Evolutionary conservation across 164 flowering plant species (phyloP).

Genomic region (Litsea cubeba): DNA sequence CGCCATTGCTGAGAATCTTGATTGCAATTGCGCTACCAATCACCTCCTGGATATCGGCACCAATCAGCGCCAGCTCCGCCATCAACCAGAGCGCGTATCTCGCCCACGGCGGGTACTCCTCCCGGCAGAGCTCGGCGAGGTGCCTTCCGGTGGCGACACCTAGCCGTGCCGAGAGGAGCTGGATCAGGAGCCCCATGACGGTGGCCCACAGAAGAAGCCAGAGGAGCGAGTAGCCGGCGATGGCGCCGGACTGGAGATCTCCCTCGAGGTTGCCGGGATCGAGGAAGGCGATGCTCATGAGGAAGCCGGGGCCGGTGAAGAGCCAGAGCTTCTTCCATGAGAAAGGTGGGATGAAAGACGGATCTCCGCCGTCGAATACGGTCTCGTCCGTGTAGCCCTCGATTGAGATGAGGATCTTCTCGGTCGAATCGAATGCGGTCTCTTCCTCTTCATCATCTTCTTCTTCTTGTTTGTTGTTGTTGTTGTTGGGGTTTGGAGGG

Average conservation of each 20-base stretch:
- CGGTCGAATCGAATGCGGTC: constrained; percentile 22
- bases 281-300: constrained; percentile 60
- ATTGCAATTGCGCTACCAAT: constrained; percentile 67
- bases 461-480: not conserved
- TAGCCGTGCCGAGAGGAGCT: constrained; percentile 46
- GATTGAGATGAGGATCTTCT: constrained; percentile 23
- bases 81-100: constrained; percentile 44
- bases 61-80: constrained; percentile 64
- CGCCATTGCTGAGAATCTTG: constrained; percentile 48
- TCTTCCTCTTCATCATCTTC: constrained; percentile 14
- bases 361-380: not conserved
- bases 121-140: constrained; percentile 56
- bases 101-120: constrained; percentile 58
- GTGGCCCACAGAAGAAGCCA: constrained; percentile 69
- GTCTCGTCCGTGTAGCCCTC: constrained; percentile 6
- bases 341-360: constrained; percentile 29
- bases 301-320: constrained; percentile 58
- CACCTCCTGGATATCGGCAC: constrained; percentile 71
- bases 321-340: constrained; percentile 57
- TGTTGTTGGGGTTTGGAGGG: not conserved
- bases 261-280: constrained; percentile 69
- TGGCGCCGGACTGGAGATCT: constrained; percentile 59
- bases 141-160: constrained; percentile 57
- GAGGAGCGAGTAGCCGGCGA: constrained; percentile 58
- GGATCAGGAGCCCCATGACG: constrained; percentile 56